Percentiles rank a stretch among this genome's conserved stretches.
Evolutionary conservation across 2,329 filamentous ascomycete species (phyloP).

Genomic region (Verticillium klebahnii): DNA sequence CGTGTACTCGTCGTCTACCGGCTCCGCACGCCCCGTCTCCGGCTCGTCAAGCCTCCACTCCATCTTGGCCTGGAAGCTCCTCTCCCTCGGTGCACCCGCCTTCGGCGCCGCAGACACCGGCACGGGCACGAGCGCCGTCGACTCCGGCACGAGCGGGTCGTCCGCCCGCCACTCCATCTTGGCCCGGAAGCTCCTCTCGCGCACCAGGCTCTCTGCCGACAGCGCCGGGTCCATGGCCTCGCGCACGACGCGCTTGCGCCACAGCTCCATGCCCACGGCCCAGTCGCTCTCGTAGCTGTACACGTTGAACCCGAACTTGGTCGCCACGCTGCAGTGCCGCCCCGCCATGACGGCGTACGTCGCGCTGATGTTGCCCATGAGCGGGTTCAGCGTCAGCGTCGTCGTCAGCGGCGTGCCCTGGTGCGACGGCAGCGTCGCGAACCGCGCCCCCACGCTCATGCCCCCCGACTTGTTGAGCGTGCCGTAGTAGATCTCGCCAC

Average conservation of each 20-base stretch:
- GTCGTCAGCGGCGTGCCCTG: constrained; percentile 88
- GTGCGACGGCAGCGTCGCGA: constrained; percentile 77
- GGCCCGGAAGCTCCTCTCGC: constrained; percentile 40
- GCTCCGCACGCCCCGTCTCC: constrained; percentile 17
- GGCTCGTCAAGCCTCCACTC: constrained; percentile 40
- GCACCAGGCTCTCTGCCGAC: constrained; percentile 13
- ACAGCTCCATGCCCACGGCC: constrained; percentile 87
- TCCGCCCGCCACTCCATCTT: constrained; percentile 47
- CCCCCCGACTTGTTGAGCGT: constrained; percentile 91
- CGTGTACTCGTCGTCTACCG: constrained; percentile 59
- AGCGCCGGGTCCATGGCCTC: constrained; percentile 7
- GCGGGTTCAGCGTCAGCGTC: constrained; percentile 85
- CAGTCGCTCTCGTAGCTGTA: constrained; percentile 97
- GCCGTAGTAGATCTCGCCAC: constrained; percentile 93
- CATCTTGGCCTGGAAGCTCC: constrained; percentile 51
- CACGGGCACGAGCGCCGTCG: background rate
- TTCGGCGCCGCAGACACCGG: too few relatives aligned
- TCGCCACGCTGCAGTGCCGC: constrained; percentile 76
- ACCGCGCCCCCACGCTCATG: constrained; percentile 81
- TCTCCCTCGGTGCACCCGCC: constrained; percentile 21
- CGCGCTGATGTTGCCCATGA: constrained; percentile 90
- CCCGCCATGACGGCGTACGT: constrained; percentile 90
- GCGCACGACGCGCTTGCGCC: constrained; percentile 57
- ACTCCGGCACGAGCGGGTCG: constrained; percentile 17
- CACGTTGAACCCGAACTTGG: constrained; percentile 93